Percentiles rank a stretch among this genome's conserved stretches.
These are phyloP conservation scores for Sphagnum magellanicum DNA, from an alignment of 228 moss, liverwort and hornwort species.

Conservation along the genomic window DNA sequence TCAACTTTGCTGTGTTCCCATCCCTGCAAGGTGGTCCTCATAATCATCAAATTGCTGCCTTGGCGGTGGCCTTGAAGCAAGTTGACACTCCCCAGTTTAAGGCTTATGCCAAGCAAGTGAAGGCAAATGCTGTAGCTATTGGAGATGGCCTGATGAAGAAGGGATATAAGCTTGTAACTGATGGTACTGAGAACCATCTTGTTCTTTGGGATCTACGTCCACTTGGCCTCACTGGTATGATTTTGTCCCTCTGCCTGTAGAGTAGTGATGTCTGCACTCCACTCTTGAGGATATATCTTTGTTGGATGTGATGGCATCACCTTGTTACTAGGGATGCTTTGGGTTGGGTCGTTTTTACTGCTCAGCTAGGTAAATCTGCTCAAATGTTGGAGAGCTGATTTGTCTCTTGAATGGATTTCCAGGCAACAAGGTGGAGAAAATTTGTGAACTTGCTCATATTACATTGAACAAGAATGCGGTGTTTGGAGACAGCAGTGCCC, in stretches of 20 bases:
- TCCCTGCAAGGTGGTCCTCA: constrained; percentile 92
- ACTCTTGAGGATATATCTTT: background rate
- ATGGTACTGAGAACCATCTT: constrained; percentile 93
- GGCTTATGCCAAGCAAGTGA: constrained; percentile 88
- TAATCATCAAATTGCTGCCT: constrained; percentile 89
- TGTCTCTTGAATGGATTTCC: background rate
- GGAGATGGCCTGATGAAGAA: constrained; percentile 72
- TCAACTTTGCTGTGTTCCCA: constrained; percentile 90
- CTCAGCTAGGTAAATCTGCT: background rate
- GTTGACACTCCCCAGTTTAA: constrained; percentile 80
- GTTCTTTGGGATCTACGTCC: constrained; percentile 90
- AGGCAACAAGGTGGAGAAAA: constrained; percentile 97
- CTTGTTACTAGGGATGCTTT: background rate
- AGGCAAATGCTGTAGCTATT: constrained; percentile 73
- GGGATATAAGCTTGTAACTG: constrained; percentile 83
- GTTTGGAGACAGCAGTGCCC: constrained; percentile 91
- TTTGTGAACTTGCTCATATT: constrained; percentile 83
- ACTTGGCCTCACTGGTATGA: constrained; percentile 71
- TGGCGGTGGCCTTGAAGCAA: constrained; percentile 89
- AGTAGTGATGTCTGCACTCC: background rate
- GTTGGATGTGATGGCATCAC: background rate
- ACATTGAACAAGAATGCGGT: constrained; percentile 97
- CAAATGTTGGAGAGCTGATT: background rate
- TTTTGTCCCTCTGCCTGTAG: background rate
- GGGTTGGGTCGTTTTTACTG: background rate